Conservation (phyloP, 1,284 basidiomycete genomes). For the Trametes versicolor region DNA sequence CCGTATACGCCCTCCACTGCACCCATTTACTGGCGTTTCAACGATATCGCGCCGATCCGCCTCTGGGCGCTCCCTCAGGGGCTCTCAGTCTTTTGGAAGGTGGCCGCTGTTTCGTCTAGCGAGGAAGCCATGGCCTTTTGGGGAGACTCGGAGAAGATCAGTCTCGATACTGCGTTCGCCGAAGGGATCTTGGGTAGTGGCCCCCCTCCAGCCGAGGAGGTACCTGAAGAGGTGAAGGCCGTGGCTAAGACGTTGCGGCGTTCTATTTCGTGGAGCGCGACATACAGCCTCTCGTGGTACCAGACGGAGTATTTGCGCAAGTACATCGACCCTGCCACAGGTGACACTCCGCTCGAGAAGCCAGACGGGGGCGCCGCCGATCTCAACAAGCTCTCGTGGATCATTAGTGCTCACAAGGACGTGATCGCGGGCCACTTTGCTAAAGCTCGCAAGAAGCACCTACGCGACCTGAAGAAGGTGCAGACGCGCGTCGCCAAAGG, state of each 20-base stretch:
- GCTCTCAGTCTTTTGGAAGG: conserved; percentile 64
- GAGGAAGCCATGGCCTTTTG: conserved; percentile 61
- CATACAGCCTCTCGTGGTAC: conserved; percentile 71
- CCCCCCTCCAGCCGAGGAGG: conserved; percentile 27
- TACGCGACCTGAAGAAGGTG: conserved; percentile 56
- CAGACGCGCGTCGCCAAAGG: conserved; percentile 31
- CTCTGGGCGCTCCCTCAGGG: conserved; percentile 64
- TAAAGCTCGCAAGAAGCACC: conserved; percentile 49
- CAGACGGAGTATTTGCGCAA: conserved; percentile 71
- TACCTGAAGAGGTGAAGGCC: conserved; percentile 21
- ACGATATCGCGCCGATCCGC: conserved; percentile 59
- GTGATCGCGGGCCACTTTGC: conserved; percentile 59
- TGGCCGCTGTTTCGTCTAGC: conserved; percentile 49
- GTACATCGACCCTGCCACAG: conserved; percentile 54
- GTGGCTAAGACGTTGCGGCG: conserved; percentile 60
- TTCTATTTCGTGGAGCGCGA: conserved; percentile 63
- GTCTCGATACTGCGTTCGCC: conserved; percentile 46
- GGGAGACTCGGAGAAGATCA: conserved; percentile 61
- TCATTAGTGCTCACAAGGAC: conserved; percentile 64
- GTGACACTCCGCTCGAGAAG: conserved; percentile 61
- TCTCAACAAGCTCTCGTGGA: conserved; percentile 59
- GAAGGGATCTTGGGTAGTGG: conserved; percentile 27
- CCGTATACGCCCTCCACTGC: conserved; percentile 57
- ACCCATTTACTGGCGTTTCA: conserved; percentile 72
- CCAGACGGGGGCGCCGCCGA: conserved; percentile 49